Evolutionary conservation across 2,329 filamentous ascomycete species (phyloP).

Genomic region (Diaporthe vexans): DNA sequence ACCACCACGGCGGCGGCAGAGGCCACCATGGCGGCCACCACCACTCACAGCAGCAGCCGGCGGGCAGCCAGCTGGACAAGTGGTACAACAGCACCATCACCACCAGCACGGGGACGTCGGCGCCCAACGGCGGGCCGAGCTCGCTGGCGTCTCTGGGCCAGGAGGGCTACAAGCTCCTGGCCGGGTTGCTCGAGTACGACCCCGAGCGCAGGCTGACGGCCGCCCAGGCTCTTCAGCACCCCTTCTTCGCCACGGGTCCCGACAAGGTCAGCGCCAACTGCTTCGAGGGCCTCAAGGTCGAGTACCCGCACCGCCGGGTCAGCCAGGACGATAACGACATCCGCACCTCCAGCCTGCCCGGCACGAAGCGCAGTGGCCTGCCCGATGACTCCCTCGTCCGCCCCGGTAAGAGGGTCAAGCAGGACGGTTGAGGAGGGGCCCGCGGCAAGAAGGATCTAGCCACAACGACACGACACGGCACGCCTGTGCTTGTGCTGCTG

Average conservation of each 20-base stretch:
- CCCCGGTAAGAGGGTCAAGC: slow-evolving; percentile 72
- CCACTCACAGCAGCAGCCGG: slow-evolving; percentile 58
- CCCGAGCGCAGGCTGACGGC: slow-evolving; percentile 90
- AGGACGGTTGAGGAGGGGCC: slow-evolving; percentile 53
- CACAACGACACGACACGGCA: not conserved
- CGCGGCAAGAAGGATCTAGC: no score
- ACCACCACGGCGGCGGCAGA: slow-evolving; percentile 49
- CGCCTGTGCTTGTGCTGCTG: not conserved
- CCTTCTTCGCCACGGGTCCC: slow-evolving; percentile 82
- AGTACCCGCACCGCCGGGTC: slow-evolving; percentile 91
- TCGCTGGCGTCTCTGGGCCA: slow-evolving; percentile 73
- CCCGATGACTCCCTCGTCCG: slow-evolving; percentile 83
- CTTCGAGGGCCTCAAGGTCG: slow-evolving; percentile 89
- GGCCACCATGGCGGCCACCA: slow-evolving; percentile 62
- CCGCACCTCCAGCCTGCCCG: slow-evolving; percentile 87
- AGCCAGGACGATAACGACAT: slow-evolving; percentile 98
- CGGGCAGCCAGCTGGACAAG: slow-evolving; percentile 75
- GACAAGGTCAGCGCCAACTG: slow-evolving; percentile 84
- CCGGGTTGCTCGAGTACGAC: slow-evolving; percentile 91
- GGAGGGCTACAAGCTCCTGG: slow-evolving; percentile 86
- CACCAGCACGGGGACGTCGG: slow-evolving; percentile 64
- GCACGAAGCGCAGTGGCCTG: slow-evolving; percentile 89
- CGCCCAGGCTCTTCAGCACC: slow-evolving; percentile 87
- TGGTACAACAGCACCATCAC: slow-evolving; percentile 83
- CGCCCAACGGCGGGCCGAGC: slow-evolving; percentile 52